Evolutionary conservation across 176 grass and related monocot genomes (phyloP).

Genomic region (Oryza punctata): DNA sequence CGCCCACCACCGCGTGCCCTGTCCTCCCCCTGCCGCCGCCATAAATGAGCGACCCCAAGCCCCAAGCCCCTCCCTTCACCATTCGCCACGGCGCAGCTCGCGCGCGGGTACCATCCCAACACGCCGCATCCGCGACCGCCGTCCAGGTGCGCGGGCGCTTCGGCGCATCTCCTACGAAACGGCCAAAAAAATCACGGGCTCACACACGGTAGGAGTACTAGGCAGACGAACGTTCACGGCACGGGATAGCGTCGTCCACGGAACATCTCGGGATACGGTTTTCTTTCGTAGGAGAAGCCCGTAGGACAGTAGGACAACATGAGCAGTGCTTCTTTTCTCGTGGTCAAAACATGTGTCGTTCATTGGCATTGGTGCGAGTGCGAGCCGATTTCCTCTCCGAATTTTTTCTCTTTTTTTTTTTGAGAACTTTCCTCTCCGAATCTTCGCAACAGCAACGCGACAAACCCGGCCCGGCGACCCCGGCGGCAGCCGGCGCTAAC

Average conservation of each 20-base stretch:
- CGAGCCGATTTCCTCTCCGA: not conserved
- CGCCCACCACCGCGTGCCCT: not conserved
- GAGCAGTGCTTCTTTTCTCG: too few species aligned
- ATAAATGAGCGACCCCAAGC: conserved; percentile 23
- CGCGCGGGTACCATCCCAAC: too few species aligned
- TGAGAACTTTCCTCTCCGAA: conserved; percentile 29
- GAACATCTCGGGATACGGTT: not conserved
- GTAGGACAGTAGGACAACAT: not conserved
- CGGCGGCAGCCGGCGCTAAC: conserved; percentile 15
- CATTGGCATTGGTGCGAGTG: not conserved
- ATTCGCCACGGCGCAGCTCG: not conserved
- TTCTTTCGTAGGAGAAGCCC: not conserved
- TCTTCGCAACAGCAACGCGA: conserved; percentile 68
- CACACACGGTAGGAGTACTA: too few species aligned
- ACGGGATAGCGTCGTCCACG: not conserved
- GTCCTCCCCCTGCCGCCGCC: not conserved
- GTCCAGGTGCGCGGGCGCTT: too few species aligned
- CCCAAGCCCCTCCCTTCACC: not conserved
- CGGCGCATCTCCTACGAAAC: too few species aligned
- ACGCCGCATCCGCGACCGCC: too few species aligned
- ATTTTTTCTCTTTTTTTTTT: too few species aligned
- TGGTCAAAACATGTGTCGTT: not conserved
- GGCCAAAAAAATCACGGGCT: too few species aligned
- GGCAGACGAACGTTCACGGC: not conserved
- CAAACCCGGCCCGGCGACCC: conserved; percentile 32